Evolutionary conservation across 768 basidiomycete genomes (phyloP).

Genomic region (Lactarius sanguifluus): DNA sequence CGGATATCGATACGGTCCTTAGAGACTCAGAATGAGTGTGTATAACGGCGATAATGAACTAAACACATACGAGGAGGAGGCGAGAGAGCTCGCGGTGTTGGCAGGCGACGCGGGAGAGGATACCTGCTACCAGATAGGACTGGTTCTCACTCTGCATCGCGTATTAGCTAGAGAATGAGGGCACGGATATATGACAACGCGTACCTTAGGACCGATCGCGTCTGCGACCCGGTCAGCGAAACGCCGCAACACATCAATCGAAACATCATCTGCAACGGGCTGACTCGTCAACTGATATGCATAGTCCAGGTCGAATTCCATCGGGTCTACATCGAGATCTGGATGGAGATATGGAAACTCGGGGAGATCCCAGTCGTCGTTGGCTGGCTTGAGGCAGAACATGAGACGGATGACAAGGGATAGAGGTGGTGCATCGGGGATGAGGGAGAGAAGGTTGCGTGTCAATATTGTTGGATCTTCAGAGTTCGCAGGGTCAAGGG

Average conservation of each 20-base stretch:
- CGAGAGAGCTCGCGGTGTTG: conserved; percentile 53
- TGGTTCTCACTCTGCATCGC: conserved; percentile 50
- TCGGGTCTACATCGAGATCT: conserved; percentile 52
- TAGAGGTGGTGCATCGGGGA: conserved; percentile 62
- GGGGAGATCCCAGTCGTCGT: conserved; percentile 77
- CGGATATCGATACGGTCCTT: conserved; percentile 60
- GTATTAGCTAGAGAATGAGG: background rate
- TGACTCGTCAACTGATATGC: conserved; percentile 53
- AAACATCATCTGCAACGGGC: conserved; percentile 59
- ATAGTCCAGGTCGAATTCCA: conserved; percentile 57
- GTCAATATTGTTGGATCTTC: conserved; percentile 63
- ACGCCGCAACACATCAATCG: conserved; percentile 48
- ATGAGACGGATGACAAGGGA: conserved; percentile 66
- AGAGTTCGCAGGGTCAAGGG: conserved; percentile 60
- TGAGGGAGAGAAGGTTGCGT: conserved; percentile 56
- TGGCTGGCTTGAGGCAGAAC: conserved; percentile 75
- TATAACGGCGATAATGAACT: conserved; percentile 26
- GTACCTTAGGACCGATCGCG: conserved; percentile 57
- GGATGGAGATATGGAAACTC: conserved; percentile 72
- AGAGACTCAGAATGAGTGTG: conserved; percentile 4
- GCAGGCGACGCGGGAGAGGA: conserved; percentile 63
- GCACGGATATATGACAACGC: conserved; percentile 23
- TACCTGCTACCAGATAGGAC: conserved; percentile 58
- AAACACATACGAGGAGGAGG: conserved; percentile 47
- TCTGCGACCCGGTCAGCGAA: conserved; percentile 60